Conservation (phyloP, 1,284 basidiomycete species). For the Trichosporon faecale region DNA sequence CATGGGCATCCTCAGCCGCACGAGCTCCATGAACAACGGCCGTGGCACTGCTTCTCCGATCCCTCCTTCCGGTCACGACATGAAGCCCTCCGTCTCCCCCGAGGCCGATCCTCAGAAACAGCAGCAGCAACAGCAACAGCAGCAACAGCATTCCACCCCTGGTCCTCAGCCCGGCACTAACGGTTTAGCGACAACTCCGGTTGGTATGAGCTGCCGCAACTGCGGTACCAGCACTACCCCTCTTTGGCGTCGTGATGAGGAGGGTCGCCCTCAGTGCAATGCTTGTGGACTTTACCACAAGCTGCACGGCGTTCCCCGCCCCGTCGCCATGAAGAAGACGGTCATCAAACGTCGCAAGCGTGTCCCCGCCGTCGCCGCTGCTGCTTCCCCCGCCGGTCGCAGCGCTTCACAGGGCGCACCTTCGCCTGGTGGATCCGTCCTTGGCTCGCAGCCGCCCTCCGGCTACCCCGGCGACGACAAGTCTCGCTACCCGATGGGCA, state of each 20-base stretch:
- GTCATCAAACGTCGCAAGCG: conserved; percentile 98
- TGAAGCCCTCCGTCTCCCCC: conserved; percentile 18
- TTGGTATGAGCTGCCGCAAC: conserved; percentile 84
- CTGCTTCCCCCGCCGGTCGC: conserved; percentile 18
- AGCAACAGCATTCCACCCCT: conserved; percentile 14
- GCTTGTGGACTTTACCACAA: conserved; percentile 97
- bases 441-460: conserved; percentile 3
- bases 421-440: background rate
- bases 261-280: conserved; percentile 72
- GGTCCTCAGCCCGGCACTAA: conserved; percentile 24
- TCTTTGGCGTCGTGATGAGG: conserved; percentile 87
- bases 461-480: conserved; percentile 23
- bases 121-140: background rate
- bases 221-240: conserved; percentile 93
- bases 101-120: conserved; percentile 24
- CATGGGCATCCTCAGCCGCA: conserved; percentile 4
- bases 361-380: conserved; percentile 67
- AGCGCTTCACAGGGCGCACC: conserved; percentile 22
- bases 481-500: conserved; percentile 17
- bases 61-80: background rate
- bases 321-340: conserved; percentile 97
- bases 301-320: conserved; percentile 92
- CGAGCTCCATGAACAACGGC: conserved; percentile 3
- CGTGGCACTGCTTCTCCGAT: background rate
- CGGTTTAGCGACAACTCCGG: conserved; percentile 55